Evolutionary conservation across 192 early-diverging fungal genomes (phyloP).

Genomic region (Umbelopsis sp.): DNA sequence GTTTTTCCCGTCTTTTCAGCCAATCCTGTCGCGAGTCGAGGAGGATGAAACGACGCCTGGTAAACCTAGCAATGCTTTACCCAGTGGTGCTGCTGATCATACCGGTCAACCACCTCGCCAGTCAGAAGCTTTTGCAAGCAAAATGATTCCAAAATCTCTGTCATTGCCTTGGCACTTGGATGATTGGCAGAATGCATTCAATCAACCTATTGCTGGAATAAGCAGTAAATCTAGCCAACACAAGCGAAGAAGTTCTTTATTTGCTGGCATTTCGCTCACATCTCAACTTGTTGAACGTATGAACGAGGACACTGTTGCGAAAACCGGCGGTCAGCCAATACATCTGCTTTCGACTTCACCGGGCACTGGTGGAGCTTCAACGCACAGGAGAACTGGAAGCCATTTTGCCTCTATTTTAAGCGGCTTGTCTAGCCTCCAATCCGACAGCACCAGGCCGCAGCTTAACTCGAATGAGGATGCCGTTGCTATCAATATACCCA

Average conservation of each 20-base stretch:
- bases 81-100: not conserved
- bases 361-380: not conserved
- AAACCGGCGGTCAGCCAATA: not conserved
- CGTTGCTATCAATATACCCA: conserved; percentile 42
- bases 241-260: conserved; percentile 32
- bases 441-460: not conserved
- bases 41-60: not conserved
- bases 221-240: not conserved
- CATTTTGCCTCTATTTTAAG: conserved; percentile 1
- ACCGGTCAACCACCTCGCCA: not conserved
- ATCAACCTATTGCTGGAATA: not conserved
- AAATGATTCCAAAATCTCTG: not conserved
- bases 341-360: not conserved
- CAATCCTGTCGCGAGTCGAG: conserved; percentile 6
- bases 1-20: not conserved
- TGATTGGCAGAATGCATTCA: conserved; percentile 26
- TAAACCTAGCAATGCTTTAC: not conserved
- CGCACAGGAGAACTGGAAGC: conserved; percentile 7
- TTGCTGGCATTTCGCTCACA: conserved; percentile 39
- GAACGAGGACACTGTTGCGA: conserved; percentile 25
- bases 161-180: conserved; percentile 18
- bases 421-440: not conserved
- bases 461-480: conserved; percentile 27
- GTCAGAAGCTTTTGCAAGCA: not conserved
- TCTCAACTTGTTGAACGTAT: conserved; percentile 39